Base-by-base conservation (phyloP, 371 early-diverging fungal species). In the Amoeboaphelidium protococcarum region DNA sequence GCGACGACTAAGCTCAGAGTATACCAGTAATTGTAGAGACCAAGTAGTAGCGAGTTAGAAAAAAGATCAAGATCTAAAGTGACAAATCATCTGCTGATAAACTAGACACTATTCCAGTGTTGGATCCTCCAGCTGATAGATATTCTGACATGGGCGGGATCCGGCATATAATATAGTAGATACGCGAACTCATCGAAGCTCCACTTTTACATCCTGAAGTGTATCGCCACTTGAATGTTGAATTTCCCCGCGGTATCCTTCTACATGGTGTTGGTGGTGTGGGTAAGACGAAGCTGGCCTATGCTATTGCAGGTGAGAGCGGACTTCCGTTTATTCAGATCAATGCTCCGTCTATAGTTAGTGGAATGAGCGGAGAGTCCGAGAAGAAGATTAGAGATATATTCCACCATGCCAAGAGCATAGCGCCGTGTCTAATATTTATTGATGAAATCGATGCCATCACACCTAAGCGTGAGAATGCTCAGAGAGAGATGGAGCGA, bases 371-470 rank as follows among this genome's bases (percentile, higher is more conserved):
- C 19, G 98, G 99, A 46, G 99, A 99, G 63, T 90, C 91, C 4
- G 99, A 98, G 60, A 88, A 86, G 57, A 96, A 96, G 68, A 75
- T 99, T 21, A 73, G 98, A 46, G 95, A 95, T 51, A 77, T 95
- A 0, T 99, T 99, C 68, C 84, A 90, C 26, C 87, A 91, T 54
- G 98, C 96, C 13, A 80, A 64, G 56, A 65, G 69, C 41, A 60
- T 73, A 47, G 84, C 95, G 12, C 99, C 99, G 0, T 85, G 95
- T 59, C 62, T 99, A 23, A 63, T 99, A 45, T 99, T 99, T 57
- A 95, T 99, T 50, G 99, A 99, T 60, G 99, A 99, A 61, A 95
- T 99, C 46, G 99, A 99, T 59, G 91, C 96, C 2, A 92, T 99
- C 46, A 94, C 98, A n/a, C 95, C 94, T 3, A 99, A 98, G 62